Conservation (phyloP, 371 early-diverging fungal genomes). For the Blastocladiella emersonii region DNA sequence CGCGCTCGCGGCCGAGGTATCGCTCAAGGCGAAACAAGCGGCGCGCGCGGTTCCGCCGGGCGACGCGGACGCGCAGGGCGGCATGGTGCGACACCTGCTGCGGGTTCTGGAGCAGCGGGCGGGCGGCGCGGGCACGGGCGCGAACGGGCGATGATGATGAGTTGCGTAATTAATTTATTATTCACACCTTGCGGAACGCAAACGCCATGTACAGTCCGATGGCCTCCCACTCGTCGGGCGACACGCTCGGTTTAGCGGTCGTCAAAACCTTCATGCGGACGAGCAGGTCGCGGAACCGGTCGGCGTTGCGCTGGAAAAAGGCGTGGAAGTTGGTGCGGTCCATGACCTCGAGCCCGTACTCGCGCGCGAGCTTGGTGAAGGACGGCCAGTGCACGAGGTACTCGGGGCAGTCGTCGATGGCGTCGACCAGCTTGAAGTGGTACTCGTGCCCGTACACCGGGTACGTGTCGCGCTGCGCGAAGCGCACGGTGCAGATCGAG, state of each 20-base stretch:
- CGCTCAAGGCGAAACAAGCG: too few relatives aligned
- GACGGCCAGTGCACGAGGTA: conserved; percentile 81
- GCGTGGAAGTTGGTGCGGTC: conserved; percentile 67
- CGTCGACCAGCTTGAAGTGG: conserved; percentile 88
- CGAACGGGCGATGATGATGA: too few relatives aligned
- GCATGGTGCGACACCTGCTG: too few relatives aligned
- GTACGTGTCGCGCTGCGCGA: conserved; percentile 48
- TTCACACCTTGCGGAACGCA: conserved; percentile 23
- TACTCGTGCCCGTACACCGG: conserved; percentile 73
- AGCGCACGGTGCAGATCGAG: conserved; percentile 62
- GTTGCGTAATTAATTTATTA: too few relatives aligned
- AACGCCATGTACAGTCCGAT: conserved; percentile 47
- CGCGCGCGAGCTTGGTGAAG: conserved; percentile 59
- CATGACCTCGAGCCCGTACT: conserved; percentile 60
- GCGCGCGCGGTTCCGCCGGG: too few relatives aligned
- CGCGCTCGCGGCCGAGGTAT: too few relatives aligned
- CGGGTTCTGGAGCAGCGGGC: too few relatives aligned
- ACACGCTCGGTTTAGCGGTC: conserved; percentile 39
- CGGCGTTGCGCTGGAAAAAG: conserved; percentile 46
- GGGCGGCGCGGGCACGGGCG: too few relatives aligned
- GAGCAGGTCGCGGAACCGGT: conserved; percentile 40
- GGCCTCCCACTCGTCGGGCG: conserved; percentile 86
- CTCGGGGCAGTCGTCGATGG: conserved; percentile 95
- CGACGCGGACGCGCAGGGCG: too few relatives aligned
- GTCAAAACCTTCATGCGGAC: conserved; percentile 72